Evolutionary conservation across 1,139 yeast species (phyloP).

Genomic region (Hansenula sp.): DNA sequence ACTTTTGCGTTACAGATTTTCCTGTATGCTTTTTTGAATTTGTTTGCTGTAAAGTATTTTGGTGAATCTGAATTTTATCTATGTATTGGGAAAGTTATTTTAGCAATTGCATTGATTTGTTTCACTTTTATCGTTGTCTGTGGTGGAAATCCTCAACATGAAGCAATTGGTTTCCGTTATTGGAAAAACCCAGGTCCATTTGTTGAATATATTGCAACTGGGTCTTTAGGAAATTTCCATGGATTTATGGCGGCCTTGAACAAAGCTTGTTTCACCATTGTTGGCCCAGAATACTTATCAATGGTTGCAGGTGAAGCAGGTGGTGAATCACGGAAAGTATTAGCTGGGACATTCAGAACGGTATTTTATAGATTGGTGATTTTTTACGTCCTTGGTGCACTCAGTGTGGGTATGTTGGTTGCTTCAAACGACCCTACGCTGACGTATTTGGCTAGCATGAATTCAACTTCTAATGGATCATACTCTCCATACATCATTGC

Average conservation of each 20-base stretch:
- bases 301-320: background rate
- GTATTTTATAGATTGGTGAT: background rate
- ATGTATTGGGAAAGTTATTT: conserved; percentile 54
- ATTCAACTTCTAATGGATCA: background rate
- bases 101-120: conserved; percentile 50
- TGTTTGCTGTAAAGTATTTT: conserved; percentile 45
- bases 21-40: conserved; percentile 38
- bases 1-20: conserved; percentile 49
- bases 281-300: background rate
- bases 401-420: background rate
- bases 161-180: conserved; percentile 19
- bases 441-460: background rate
- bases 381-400: background rate
- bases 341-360: background rate
- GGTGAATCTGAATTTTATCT: conserved; percentile 50
- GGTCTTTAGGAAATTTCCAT: background rate
- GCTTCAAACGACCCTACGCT: background rate
- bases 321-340: background rate
- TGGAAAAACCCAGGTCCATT: background rate
- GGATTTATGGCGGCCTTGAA: background rate
- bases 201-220: background rate
- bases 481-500: conserved; percentile 56
- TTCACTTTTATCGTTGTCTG: background rate
- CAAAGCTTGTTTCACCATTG: background rate
- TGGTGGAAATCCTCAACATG: background rate